Evolutionary conservation across 2,329 filamentous ascomycete species (phyloP), one percentile per base, ranked within the genome.

Genomic region (Beauveria asiatica): DNA sequence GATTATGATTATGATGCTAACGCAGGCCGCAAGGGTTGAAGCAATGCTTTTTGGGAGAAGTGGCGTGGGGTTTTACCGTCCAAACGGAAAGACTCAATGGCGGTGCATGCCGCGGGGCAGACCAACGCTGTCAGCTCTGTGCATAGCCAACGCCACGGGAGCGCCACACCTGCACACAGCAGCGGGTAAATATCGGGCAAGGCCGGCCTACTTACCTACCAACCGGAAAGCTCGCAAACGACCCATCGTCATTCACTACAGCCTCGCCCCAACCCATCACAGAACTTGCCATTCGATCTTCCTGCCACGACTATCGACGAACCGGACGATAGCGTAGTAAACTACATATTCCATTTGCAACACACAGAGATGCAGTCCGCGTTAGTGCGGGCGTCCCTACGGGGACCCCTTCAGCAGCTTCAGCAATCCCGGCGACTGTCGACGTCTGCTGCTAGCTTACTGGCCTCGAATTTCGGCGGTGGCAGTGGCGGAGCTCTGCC

Each of bases 401-500:
- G 67, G 62, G 62, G 61, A 30, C 50, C 59, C 21, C 59, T 61
- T 45, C 62, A 62, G 60, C 61, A 67, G 27, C 59, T 61, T 44
- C 63, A 62, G 55, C 59, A 66, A 21, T 63, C 67, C 41, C 69
- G 70, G 42, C 64, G 67, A 60, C 67, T 75, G 61, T 66, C 67
- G 59, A 69, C 70, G 19, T 72, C 73, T 3, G 58, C 66, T 53
- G 70, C 67, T 59, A 62, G 66, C 39, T 67, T 74, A 17, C 68
- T 73, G 53, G 71, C 71, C 60, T 65, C 73, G 53, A 65, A 67
- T 64, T 73, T 72, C 62, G 67, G 67, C 21, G 66, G 67, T 19
- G 66, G 68, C 37, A 50, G 46, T 44, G 62, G 69, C 25, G 65
- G 67, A 3, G 64, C 68, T 45, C 33, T 87, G 41, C 82, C 87